Evolutionary conservation across 2,329 filamentous ascomycete species (phyloP).

Genomic region (Rhynchosporium secalis): DNA sequence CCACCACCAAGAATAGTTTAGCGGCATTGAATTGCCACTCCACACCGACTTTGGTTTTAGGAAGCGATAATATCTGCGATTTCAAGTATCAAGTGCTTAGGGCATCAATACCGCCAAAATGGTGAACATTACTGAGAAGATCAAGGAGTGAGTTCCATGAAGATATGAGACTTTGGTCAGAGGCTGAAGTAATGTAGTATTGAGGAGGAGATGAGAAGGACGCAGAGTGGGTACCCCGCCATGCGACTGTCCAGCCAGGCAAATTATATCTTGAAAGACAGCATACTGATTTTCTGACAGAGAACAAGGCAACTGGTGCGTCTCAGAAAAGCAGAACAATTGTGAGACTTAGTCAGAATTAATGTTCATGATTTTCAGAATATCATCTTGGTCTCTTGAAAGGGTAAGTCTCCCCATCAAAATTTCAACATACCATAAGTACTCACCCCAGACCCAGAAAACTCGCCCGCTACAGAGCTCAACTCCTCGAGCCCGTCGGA

Average conservation of each 20-base stretch:
- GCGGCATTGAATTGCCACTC: conserved; percentile 16
- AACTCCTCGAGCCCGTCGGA: conserved; percentile 85
- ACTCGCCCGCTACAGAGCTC: conserved; percentile 89
- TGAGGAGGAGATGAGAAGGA: conserved; percentile 99
- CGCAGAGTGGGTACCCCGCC: conserved; percentile 72
- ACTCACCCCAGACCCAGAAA: conserved; percentile 60
- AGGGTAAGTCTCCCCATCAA: conserved; percentile 64
- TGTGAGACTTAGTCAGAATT: neutral
- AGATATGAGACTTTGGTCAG: conserved; percentile 11
- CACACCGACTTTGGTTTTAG: conserved; percentile 18
- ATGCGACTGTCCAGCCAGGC: conserved; percentile 3
- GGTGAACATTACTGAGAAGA: conserved; percentile 99
- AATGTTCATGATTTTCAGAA: conserved; percentile 56
- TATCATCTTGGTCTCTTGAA: conserved; percentile 97
- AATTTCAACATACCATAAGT: neutral
- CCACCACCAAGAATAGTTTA: neutral
- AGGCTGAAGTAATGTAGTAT: conserved; percentile 62
- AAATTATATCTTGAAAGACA: neutral
- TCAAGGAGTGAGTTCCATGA: conserved; percentile 78
- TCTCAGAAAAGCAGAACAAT: conserved; percentile 22
- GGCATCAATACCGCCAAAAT: conserved; percentile 54
- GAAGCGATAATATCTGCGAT: conserved; percentile 7
- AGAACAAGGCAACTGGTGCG: conserved; percentile 98
- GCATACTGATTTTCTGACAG: conserved; percentile 48
- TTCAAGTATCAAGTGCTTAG: conserved; percentile 8